Conservation (phyloP, 768 basidiomycete genomes). For the Kwoniella dejecticola region DNA sequence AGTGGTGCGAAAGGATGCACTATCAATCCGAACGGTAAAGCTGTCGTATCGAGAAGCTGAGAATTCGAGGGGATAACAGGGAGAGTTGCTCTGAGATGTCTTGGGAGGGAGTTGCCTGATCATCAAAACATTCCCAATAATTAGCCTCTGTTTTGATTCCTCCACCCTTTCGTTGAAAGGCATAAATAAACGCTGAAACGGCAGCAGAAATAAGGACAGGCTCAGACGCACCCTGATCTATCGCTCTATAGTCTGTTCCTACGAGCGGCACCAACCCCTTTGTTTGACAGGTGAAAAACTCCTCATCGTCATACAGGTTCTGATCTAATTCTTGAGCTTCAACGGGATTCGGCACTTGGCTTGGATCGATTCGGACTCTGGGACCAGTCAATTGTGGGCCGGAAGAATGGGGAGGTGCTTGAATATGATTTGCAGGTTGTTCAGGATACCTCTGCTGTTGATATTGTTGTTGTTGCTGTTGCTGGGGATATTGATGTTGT, state of each 20-base stretch:
- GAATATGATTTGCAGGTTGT: slow-evolving; percentile 58
- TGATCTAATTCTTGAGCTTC: slow-evolving; percentile 77
- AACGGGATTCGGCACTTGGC: slow-evolving; percentile 88
- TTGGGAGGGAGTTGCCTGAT: slow-evolving; percentile 84
- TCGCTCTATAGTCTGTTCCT: slow-evolving; percentile 82
- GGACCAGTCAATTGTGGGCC: slow-evolving; percentile 66
- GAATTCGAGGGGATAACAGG: slow-evolving; percentile 83
- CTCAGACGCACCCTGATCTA: slow-evolving; percentile 76
- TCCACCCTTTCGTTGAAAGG: too few species aligned
- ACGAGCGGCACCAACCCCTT: slow-evolving; percentile 71
- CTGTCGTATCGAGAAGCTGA: slow-evolving; percentile 75
- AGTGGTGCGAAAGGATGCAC: slow-evolving; percentile 87
- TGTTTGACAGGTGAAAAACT: slow-evolving; percentile 67
- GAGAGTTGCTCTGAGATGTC: slow-evolving; percentile 83
- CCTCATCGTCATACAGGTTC: slow-evolving; percentile 71
- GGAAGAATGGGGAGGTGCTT: slow-evolving; percentile 70
- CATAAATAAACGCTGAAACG: too few species aligned
- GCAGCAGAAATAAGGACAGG: too few species aligned
- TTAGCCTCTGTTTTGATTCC: neutral
- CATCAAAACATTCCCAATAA: neutral
- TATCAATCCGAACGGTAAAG: slow-evolving; percentile 78
- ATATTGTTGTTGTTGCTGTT: slow-evolving; percentile 23
- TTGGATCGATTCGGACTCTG: slow-evolving; percentile 69
- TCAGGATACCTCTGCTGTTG: slow-evolving; percentile 22
- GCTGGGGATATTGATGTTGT: slow-evolving; percentile 21